Conservation (phyloP, 2,329 filamentous ascomycete species). For the Gaeumannomyces tritici region DNA sequence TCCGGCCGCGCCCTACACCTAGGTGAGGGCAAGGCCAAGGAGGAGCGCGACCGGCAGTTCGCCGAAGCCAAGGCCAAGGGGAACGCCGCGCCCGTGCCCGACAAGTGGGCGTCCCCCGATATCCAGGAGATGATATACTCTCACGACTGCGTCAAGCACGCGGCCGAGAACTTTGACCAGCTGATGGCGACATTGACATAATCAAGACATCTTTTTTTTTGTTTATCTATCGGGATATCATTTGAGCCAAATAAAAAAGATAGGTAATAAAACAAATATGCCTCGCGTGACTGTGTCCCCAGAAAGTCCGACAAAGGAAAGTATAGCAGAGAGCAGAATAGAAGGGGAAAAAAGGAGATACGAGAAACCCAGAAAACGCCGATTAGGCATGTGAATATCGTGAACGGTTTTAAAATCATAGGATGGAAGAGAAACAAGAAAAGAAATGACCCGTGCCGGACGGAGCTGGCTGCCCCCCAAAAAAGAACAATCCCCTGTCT, state of each 20-base stretch:
- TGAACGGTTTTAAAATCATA: neutral
- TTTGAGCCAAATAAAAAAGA: neutral
- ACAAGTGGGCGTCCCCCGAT: slow-evolving; percentile 64
- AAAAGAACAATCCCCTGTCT: no score
- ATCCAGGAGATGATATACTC: slow-evolving; percentile 59
- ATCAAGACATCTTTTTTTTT: neutral
- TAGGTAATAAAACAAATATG: neutral
- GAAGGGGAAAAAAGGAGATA: no score
- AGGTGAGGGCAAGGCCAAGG: slow-evolving; percentile 46
- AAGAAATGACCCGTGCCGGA: neutral
- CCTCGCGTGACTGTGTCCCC: neutral
- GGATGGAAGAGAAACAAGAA: neutral
- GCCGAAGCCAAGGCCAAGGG: slow-evolving; percentile 37
- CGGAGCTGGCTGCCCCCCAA: neutral
- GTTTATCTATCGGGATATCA: neutral
- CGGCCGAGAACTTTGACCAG: slow-evolving; percentile 40
- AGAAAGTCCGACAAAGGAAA: neutral
- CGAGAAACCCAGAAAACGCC: no score
- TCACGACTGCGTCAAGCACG: slow-evolving; percentile 49
- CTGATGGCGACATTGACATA: slow-evolving; percentile 24
- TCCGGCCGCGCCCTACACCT: slow-evolving; percentile 47
- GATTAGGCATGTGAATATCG: neutral
- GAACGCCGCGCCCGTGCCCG: slow-evolving; percentile 35
- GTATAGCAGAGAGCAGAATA: neutral
- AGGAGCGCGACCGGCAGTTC: slow-evolving; percentile 49